Percentiles rank a stretch among this genome's conserved stretches.
Conservation (phyloP, 495 filamentous ascomycete species). For the Hyaloscypha bicolor region DNA sequence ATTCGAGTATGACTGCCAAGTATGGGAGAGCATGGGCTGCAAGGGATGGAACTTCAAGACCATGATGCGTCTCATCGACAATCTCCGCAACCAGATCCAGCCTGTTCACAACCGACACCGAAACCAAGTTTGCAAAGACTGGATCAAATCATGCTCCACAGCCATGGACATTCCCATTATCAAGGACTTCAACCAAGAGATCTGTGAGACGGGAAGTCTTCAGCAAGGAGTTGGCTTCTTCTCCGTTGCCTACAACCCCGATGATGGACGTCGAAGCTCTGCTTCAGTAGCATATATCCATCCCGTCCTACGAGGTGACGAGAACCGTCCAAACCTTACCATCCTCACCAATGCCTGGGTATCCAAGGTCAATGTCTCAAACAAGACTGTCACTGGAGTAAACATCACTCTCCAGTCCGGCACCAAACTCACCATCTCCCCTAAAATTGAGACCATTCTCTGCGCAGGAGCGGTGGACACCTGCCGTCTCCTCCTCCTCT, state of each 20-base stretch:
- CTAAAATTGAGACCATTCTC: conserved; percentile 73
- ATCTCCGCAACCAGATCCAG: conserved; percentile 76
- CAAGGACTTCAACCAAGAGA: conserved; percentile 79
- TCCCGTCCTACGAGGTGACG: conserved; percentile 74
- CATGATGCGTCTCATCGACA: conserved; percentile 74
- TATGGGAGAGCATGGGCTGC: conserved; percentile 73
- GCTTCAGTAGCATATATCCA: conserved; percentile 87
- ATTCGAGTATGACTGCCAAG: conserved; percentile 75
- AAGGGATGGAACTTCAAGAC: conserved; percentile 78
- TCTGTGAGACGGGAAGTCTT: conserved; percentile 65
- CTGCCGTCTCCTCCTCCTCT: conserved; percentile 60
- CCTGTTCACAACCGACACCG: conserved; percentile 75
- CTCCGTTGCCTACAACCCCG: conserved; percentile 80
- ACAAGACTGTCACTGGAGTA: conserved; percentile 65
- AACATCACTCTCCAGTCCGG: conserved; percentile 68
- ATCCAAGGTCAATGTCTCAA: conserved; percentile 68
- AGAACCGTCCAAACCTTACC: conserved; percentile 76
- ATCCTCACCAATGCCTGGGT: conserved; percentile 82
- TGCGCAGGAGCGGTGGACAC: conserved; percentile 69
- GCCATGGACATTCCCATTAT: conserved; percentile 76
- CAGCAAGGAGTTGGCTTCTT: conserved; percentile 81
- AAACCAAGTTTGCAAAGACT: conserved; percentile 84
- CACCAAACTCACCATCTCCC: conserved; percentile 56
- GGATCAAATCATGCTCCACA: conserved; percentile 72
- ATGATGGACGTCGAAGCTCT: conserved; percentile 75